Conservation (phyloP, 2,329 filamentous ascomycete genomes). For the Aspergillus intermedius region DNA sequence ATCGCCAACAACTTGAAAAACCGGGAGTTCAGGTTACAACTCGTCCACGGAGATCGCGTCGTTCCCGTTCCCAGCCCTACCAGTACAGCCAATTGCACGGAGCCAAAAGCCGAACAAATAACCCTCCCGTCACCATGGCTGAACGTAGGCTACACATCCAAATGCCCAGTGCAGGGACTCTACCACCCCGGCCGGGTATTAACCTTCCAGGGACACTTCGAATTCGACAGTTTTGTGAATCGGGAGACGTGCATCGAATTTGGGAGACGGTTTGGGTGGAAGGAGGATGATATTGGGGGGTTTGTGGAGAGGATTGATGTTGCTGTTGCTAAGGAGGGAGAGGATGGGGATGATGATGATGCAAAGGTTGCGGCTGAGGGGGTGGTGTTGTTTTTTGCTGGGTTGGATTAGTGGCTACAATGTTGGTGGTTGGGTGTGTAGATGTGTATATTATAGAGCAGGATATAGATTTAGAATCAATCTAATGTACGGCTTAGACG, state of each 20-base stretch:
- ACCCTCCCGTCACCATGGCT: constrained; percentile 22
- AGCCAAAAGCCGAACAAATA: not conserved
- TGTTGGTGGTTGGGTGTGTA: not conserved
- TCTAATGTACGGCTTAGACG: too few relatives aligned
- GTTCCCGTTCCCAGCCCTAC: constrained; percentile 5
- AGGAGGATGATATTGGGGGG: constrained; percentile 4
- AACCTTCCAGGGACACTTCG: constrained; percentile 29
- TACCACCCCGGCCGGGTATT: constrained; percentile 23
- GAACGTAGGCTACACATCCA: constrained; percentile 21
- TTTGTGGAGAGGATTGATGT: constrained; percentile 18
- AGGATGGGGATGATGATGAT: constrained; percentile 23
- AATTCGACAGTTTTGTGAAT: constrained; percentile 24
- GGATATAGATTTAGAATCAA: too few relatives aligned
- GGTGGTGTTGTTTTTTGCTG: constrained; percentile 26
- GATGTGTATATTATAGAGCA: too few relatives aligned
- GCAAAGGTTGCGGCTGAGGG: constrained; percentile 26
- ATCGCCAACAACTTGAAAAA: constrained; percentile 1
- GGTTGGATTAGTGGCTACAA: not conserved
- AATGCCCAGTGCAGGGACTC: constrained; percentile 24
- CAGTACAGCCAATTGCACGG: not conserved
- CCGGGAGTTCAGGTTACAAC: constrained; percentile 21
- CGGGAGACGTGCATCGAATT: constrained; percentile 19
- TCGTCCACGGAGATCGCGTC: constrained; percentile 30
- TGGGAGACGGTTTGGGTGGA: constrained; percentile 17
- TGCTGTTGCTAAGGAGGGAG: constrained; percentile 7